Evolutionary conservation across 2,329 filamentous ascomycete species (phyloP), one percentile per base, ranked within the genome.

Genomic region (Bisporella sp.): DNA sequence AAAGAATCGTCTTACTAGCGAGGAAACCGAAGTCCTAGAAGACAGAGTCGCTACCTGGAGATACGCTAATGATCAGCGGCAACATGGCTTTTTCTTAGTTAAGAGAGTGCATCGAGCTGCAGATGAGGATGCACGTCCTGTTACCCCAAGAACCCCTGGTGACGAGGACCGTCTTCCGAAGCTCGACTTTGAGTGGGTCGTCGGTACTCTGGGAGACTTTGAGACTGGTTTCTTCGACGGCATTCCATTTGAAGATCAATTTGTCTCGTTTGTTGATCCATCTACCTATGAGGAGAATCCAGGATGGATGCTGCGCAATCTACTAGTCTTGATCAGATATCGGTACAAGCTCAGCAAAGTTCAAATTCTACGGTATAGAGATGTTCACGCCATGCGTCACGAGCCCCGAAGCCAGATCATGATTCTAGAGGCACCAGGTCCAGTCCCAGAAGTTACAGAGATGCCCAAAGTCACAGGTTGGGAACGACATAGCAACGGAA

Each of bases 41-140:
- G 90, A 96, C 51, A 77, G 79, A 12, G 83, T 96, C 28, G 86
- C 91, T 55, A 93, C 89, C 1, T 99, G 91, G 90, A 82, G 83
- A 54, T 93, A 92, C 62, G 77, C 79, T 32, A 83, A 87, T 12
- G 91, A 97, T 67, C 76, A 79, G 35, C 80, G 89, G 46, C 89
- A 99, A 68, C 85, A 92, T 65, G 93, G 93, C 7, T 99, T 97
- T 71, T 99, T 99, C 68, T 73, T 99, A n/a, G 91, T 84, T 6
- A 96, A 95, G 70, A 88, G 85, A 61, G 71, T 84, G 30, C 75
- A 73, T 1, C 58, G 47, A 41, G 60, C 47, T 50, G 64, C 37
- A 1, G 65, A 62, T 2, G 60, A 67, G 4, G 57, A 64, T 28
- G 53, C 54, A 21, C 53, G 50, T 39, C 63, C 69, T 46, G 71